A percentile compares a stretch with the other conserved stretches of the same genome.
Conservation (phyloP, 108 stramenopile genomes). For the Chaetoceros muelleri region DNA sequence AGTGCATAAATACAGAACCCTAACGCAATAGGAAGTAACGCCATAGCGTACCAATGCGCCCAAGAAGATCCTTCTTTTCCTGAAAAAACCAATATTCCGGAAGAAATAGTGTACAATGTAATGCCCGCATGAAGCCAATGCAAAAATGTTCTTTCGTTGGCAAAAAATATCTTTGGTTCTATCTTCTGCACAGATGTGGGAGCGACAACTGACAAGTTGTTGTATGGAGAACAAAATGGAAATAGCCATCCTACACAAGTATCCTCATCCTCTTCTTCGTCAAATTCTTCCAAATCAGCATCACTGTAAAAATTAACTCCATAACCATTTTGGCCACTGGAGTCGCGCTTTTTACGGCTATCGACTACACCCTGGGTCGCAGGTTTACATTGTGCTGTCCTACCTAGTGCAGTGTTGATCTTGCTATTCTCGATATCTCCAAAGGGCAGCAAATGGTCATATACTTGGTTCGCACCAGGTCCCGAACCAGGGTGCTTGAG, state of each 20-base stretch:
- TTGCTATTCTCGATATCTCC: slow-evolving; percentile 62
- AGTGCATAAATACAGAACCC: slow-evolving; percentile 79
- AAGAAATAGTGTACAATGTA: slow-evolving; percentile 68
- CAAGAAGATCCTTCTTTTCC: slow-evolving; percentile 35
- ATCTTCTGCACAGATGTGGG: slow-evolving; percentile 91
- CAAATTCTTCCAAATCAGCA: slow-evolving; percentile 28
- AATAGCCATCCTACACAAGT: slow-evolving; percentile 50
- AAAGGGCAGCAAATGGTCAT: slow-evolving; percentile 79
- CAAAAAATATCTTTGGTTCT: slow-evolving; percentile 96
- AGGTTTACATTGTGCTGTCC: slow-evolving; percentile 43
- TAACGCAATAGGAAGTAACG: slow-evolving; percentile 61
- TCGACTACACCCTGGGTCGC: slow-evolving; percentile 28
- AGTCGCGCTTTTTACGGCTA: slow-evolving; percentile 9
- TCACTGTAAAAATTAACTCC: slow-evolving; percentile 29
- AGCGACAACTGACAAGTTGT: slow-evolving; percentile 45
- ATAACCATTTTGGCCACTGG: neutral
- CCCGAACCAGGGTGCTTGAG: slow-evolving; percentile 38
- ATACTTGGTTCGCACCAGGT: slow-evolving; percentile 79
- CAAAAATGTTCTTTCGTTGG: slow-evolving; percentile 95
- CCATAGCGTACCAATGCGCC: slow-evolving; percentile 77
- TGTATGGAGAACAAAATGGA: slow-evolving; percentile 64
- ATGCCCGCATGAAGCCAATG: slow-evolving; percentile 89
- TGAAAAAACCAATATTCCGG: slow-evolving; percentile 77
- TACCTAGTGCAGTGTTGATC: slow-evolving; percentile 60
- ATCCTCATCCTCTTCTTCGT: slow-evolving; percentile 34